Evolutionary conservation across 305 asterid species (phyloP).

Genomic region (Fraxinus greggii): DNA sequence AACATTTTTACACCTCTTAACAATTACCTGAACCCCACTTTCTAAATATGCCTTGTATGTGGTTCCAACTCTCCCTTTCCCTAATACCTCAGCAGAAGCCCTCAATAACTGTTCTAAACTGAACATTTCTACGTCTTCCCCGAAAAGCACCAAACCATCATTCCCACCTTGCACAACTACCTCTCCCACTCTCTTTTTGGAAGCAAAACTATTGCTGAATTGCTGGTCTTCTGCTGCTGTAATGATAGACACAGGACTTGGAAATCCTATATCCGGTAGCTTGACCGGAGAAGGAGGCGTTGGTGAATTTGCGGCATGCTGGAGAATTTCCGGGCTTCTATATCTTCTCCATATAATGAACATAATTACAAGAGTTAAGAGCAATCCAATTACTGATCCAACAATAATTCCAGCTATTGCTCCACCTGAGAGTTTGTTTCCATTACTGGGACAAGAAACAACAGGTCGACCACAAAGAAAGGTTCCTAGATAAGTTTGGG

Average conservation of each 20-base stretch:
- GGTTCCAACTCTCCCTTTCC: constrained; percentile 59
- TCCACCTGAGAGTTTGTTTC: constrained; percentile 40
- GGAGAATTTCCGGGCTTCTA: constrained; percentile 17
- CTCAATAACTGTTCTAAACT: constrained; percentile 45
- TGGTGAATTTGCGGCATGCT: constrained; percentile 21
- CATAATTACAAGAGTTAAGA: constrained; percentile 20
- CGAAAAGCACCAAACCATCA: constrained; percentile 48
- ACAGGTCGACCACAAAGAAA: constrained; percentile 51
- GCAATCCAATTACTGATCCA: constrained; percentile 35
- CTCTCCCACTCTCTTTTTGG: background rate
- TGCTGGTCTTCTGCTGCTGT: constrained; percentile 2
- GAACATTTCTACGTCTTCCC: constrained; percentile 28
- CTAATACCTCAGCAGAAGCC: constrained; percentile 58
- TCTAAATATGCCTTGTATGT: constrained; percentile 62
- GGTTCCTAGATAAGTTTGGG: constrained; percentile 48
- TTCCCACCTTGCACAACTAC: constrained; percentile 1
- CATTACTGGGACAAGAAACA: constrained; percentile 31
- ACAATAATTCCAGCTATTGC: constrained; percentile 61
- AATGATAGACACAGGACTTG: constrained; percentile 15
- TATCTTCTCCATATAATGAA: constrained; percentile 35
- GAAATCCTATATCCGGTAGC: constrained; percentile 7
- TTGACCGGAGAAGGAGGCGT: constrained; percentile 27
- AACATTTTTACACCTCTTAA: constrained; percentile 57
- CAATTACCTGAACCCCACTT: constrained; percentile 49
- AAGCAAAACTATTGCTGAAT: background rate